A percentile compares a stretch with the other conserved stretches of the same genome.
Evolutionary conservation across 2,329 filamentous ascomycete genomes (phyloP).

Genomic region (Fusarium sublunatum): DNA sequence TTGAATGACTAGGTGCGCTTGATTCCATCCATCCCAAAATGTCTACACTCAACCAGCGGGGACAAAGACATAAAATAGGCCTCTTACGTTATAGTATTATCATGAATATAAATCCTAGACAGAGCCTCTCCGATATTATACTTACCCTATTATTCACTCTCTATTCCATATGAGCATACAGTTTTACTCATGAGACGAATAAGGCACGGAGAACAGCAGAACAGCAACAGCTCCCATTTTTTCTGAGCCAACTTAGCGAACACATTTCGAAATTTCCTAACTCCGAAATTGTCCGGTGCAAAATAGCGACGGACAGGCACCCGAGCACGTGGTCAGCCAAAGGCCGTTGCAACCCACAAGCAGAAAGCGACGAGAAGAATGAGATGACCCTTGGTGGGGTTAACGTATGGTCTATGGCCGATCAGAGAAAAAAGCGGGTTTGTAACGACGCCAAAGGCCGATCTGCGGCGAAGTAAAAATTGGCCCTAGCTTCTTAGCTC

Average conservation of each 20-base stretch:
- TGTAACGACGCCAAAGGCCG: slow-evolving; percentile 27
- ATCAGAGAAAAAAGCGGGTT: slow-evolving; percentile 27
- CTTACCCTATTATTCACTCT: too few species aligned
- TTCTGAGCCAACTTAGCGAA: background rate
- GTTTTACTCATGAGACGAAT: background rate
- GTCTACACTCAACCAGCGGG: too few species aligned
- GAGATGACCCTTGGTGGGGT: slow-evolving; percentile 16
- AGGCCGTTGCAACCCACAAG: slow-evolving; percentile 22
- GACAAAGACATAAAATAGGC: too few species aligned
- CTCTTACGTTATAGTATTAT: too few species aligned
- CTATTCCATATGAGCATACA: background rate
- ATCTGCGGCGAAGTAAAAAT: slow-evolving; percentile 37
- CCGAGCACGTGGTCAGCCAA: slow-evolving; percentile 32
- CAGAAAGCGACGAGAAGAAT: slow-evolving; percentile 14
- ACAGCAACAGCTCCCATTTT: too few species aligned
- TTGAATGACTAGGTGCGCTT: too few species aligned
- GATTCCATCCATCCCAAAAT: too few species aligned
- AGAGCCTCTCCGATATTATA: too few species aligned
- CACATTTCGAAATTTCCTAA: background rate
- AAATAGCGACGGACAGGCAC: background rate
- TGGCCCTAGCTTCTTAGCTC: slow-evolving; percentile 22
- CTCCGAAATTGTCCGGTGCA: slow-evolving; percentile 30
- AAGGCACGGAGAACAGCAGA: too few species aligned
- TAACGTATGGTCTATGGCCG: slow-evolving; percentile 15
- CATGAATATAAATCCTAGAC: too few species aligned